Base-by-base conservation (phyloP, 257 asterid genomes). In the Gynochthodes officinalis region DNA sequence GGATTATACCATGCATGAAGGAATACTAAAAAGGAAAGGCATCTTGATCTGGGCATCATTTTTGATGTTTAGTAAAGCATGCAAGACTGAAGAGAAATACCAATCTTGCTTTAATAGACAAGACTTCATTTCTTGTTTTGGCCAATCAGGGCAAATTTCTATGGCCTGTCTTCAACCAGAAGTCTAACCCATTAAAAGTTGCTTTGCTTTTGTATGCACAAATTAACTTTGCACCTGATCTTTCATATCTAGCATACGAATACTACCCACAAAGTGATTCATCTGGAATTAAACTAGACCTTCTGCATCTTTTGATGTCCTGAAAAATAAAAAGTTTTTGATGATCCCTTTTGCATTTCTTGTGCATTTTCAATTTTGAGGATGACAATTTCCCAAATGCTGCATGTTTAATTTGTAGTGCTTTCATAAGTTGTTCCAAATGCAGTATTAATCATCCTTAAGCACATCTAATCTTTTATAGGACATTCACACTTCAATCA, bases 111-210 rank as follows among this genome's bases (percentile, higher is more conserved):
- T 82, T 82, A 60, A 32, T 68, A 58, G 78, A 59, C 70, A 67
- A 50, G 59, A 49, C 78, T 61, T 54, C 75, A 72, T 77, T 80
- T 53, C 78, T 78, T 25, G 82, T 69, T 64, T 68, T 67, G 67
- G 80, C 72, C 73, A 74, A 74, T 83, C 82, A 75, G 70, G 70
- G 44, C 66, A 69, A 72, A 58, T 61, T 16, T 80, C 77, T 64
- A 21, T 50, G 33, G 33, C 58, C 48, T 75, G 75, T 80, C 87
- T 80, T 83, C 84, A 77, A 57, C 37, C 68, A 68, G 58, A 83
- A 77, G 85, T 80, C 73, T 75, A 68, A 43, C 70, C 33, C 57
- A 52, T 49, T 58, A 19, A 80, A 79, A 76, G 71, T 53, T 50
- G 43, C 44, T 69, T 64, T 76, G 28, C 50, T 70, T 82, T 82